These are phyloP conservation scores for Botrytis byssoidea DNA, from an alignment of 2,329 filamentous ascomycete genomes.

Conservation along the genomic window DNA sequence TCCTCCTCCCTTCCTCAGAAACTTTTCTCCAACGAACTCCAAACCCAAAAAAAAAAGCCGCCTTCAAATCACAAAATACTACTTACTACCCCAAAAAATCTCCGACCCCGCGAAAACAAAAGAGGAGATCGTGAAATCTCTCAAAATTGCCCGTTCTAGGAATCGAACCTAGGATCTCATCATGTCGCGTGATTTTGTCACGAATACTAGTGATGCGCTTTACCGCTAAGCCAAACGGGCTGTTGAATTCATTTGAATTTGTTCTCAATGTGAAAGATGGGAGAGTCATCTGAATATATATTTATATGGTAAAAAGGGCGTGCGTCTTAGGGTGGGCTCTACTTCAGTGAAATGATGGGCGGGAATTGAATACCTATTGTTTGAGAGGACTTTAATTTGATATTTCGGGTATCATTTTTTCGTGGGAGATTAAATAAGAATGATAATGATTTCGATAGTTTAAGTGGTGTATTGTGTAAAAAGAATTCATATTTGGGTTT, in stretches of 20 bases:
- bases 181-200: background rate
- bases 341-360: no score
- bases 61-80: background rate
- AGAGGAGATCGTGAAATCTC: fast-evolving
- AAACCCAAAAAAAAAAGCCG: background rate
- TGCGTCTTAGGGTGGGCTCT: no score
- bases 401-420: no score
- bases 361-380: no score
- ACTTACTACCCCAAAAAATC: background rate
- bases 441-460: no score
- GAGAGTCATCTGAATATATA: no score
- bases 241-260: fast-evolving
- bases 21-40: background rate
- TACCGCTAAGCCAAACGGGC: slow-evolving; percentile 13
- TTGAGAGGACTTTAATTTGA: no score
- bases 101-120: background rate
- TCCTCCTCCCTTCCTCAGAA: background rate
- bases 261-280: background rate
- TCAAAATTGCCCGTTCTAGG: background rate
- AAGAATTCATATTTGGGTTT: no score
- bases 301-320: fast-evolving
- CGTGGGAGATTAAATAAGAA: no score
- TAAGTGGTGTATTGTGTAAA: no score
- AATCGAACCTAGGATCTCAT: slow-evolving; percentile 15
- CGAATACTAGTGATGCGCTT: slow-evolving; percentile 2